Percentiles rank a stretch among this genome's conserved stretches.
Evolutionary conservation across 768 basidiomycete species (phyloP).

Genomic region (Cystobasidiopsis lactophilus): DNA sequence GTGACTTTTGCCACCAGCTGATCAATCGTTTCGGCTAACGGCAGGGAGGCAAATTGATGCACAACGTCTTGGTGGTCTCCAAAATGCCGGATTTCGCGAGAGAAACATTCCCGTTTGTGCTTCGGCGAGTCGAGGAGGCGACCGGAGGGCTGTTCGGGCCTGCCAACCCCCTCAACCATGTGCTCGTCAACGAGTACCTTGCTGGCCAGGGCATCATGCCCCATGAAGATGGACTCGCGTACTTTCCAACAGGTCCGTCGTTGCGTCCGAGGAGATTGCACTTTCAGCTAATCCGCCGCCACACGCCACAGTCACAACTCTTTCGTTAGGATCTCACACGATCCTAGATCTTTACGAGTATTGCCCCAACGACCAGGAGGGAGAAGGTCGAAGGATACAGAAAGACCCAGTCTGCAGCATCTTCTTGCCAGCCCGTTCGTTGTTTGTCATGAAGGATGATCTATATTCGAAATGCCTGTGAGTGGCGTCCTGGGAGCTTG

Average conservation of each 20-base stretch:
- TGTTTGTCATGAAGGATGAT: conserved; percentile 46
- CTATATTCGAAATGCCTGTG: conserved; percentile 46
- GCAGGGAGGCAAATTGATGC: conserved; percentile 52
- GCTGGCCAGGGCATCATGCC: conserved; percentile 88
- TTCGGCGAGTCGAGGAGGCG: too few relatives aligned
- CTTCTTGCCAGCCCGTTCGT: conserved; percentile 63
- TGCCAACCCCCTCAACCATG: too few relatives aligned
- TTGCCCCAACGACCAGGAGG: not conserved
- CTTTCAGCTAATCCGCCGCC: too few relatives aligned
- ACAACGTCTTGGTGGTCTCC: conserved; percentile 37
- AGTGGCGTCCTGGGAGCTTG: not conserved
- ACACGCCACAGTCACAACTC: conserved; percentile 69
- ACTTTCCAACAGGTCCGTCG: too few relatives aligned
- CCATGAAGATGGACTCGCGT: conserved; percentile 78
- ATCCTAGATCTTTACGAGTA: conserved; percentile 67
- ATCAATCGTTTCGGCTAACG: conserved; percentile 45
- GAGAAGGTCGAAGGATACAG: conserved; percentile 22
- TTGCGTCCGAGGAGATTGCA: too few relatives aligned
- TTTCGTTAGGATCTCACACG: conserved; percentile 64
- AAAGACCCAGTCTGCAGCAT: conserved; percentile 44
- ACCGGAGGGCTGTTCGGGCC: too few relatives aligned
- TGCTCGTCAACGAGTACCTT: conserved; percentile 35
- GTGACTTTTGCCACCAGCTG: conserved; percentile 40
- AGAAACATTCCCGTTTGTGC: too few relatives aligned
- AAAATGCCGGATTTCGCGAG: conserved; percentile 39